These are phyloP conservation scores for Trametes sp. DNA, from an alignment of 1,284 basidiomycete genomes.

Conservation along the genomic window DNA sequence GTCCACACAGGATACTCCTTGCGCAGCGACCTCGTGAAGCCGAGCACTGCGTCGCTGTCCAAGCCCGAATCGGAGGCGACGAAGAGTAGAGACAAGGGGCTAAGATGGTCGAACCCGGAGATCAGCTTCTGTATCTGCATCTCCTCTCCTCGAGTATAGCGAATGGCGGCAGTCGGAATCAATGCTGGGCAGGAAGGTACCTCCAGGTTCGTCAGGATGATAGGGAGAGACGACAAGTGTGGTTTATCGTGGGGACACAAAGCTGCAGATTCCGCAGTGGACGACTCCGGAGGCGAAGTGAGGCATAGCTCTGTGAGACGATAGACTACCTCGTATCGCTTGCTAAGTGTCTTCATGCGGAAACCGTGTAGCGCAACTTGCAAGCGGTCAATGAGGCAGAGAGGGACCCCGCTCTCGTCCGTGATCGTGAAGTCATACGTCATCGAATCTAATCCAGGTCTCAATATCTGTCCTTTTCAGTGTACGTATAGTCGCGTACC, in stretches of 20 bases:
- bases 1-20: slow-evolving; percentile 23
- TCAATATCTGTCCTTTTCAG: too few relatives aligned
- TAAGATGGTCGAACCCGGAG: neutral
- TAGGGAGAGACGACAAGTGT: too few relatives aligned
- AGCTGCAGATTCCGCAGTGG: too few relatives aligned
- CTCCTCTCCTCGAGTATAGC: slow-evolving; percentile 19
- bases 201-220: too few relatives aligned
- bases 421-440: slow-evolving; percentile 29
- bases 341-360: slow-evolving; percentile 3
- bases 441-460: slow-evolving; percentile 17
- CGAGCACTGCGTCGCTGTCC: slow-evolving; percentile 14
- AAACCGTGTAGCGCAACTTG: slow-evolving; percentile 29
- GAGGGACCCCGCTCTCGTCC: slow-evolving; percentile 21
- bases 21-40: slow-evolving; percentile 20
- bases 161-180: neutral
- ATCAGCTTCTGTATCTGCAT: slow-evolving; percentile 13
- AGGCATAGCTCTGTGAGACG: neutral
- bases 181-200: too few relatives aligned
- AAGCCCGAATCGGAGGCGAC: slow-evolving; percentile 2
- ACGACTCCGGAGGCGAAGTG: too few relatives aligned
- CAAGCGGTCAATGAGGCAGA: slow-evolving; percentile 26
- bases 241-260: too few relatives aligned
- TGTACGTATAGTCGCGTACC: slow-evolving; percentile 19
- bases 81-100: slow-evolving; percentile 8
- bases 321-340: slow-evolving; percentile 27